Evolutionary conservation across 352 stramenopile species (phyloP).

Genomic region (Phytopythium montanum): DNA sequence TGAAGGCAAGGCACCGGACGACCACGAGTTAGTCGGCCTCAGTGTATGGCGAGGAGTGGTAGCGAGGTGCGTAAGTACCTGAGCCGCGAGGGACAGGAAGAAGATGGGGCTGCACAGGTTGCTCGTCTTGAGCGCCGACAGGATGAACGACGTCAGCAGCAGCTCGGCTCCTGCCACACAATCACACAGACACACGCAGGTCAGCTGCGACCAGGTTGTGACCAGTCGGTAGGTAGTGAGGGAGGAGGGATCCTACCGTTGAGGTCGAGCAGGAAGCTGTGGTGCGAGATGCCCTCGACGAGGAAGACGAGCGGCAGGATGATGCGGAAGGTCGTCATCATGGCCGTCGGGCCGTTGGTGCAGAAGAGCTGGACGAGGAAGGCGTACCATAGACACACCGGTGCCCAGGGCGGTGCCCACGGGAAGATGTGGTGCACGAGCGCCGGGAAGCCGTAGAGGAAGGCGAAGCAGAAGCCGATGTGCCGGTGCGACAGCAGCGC

Average conservation of each 20-base stretch:
- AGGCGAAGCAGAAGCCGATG: constrained; percentile 86
- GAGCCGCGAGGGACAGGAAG: constrained; percentile 75
- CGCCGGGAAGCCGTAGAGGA: constrained; percentile 85
- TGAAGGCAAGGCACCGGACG: constrained; percentile 16
- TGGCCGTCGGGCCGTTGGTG: constrained; percentile 74
- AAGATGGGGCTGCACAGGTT: constrained; percentile 83
- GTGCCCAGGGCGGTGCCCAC: constrained; percentile 85
- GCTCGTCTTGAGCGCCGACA: constrained; percentile 84
- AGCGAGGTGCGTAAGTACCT: too few species aligned
- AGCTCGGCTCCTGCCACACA: constrained; percentile 60
- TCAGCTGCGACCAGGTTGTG: too few species aligned
- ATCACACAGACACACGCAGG: constrained; percentile 3
- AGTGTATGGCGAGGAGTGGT: too few species aligned
- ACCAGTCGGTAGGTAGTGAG: too few species aligned
- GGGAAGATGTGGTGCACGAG: constrained; percentile 86
- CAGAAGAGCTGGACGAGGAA: constrained; percentile 89
- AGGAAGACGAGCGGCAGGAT: constrained; percentile 83
- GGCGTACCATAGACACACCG: constrained; percentile 88
- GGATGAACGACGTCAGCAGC: constrained; percentile 80
- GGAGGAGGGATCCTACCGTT: constrained; percentile 76
- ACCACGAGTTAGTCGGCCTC: not conserved
- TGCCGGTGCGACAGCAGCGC: constrained; percentile 80
- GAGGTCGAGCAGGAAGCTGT: constrained; percentile 88
- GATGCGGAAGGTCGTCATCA: constrained; percentile 85
- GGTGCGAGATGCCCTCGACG: constrained; percentile 83